Percentiles rank a stretch among this genome's conserved stretches.
These are phyloP conservation scores for Avena sativa DNA, from an alignment of 176 grass and related monocot species.

Conservation along the genomic window DNA sequence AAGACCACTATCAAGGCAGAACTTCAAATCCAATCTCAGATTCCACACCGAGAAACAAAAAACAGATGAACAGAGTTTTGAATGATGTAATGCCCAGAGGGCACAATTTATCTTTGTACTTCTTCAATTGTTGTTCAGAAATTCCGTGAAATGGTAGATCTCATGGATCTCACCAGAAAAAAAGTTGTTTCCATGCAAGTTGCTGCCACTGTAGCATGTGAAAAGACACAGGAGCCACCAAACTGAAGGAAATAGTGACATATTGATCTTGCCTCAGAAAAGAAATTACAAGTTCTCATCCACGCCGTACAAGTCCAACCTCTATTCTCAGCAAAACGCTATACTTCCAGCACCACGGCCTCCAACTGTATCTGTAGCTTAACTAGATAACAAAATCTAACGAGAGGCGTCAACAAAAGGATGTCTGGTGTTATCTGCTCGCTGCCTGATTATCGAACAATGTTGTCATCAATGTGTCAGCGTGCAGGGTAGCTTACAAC, in stretches of 20 bases:
- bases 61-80: neutral
- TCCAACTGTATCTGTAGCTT: constrained; percentile 28
- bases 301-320: constrained; percentile 34
- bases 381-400: constrained; percentile 41
- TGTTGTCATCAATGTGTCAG: neutral
- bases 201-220: no score
- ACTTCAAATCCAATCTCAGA: neutral
- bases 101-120: no score
- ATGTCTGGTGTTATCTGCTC: constrained; percentile 32
- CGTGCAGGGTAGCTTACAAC: constrained; percentile 16
- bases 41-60: neutral
- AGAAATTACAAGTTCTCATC: constrained; percentile 11
- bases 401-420: constrained; percentile 30
- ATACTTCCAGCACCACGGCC: neutral
- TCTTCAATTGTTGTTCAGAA: no score
- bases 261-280: constrained; percentile 42
- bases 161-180: no score
- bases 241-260: no score
- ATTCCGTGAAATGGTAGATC: no score
- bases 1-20: neutral
- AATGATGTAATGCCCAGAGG: no score
- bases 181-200: no score
- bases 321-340: constrained; percentile 7
- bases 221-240: no score
- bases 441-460: constrained; percentile 30